Evolutionary conservation across 2,329 filamentous ascomycete species (phyloP), one percentile per base, ranked within the genome.

Genomic region (Boeremia exigua): DNA sequence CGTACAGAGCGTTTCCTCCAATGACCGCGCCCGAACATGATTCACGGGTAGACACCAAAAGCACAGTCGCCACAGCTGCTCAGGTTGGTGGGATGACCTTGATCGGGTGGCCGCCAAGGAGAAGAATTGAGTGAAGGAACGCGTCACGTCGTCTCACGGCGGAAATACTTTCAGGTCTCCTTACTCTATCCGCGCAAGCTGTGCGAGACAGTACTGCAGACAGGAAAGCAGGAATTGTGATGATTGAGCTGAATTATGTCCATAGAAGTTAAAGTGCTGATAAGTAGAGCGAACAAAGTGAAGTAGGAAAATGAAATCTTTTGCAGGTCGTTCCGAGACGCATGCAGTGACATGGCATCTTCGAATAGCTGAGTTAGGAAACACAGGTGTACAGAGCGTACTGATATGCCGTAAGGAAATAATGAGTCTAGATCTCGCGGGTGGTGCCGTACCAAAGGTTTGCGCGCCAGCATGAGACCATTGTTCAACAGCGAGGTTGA

Each of bases 401-500:
- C 53, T 42, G 48, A 56, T 56, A 72, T 72, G 68, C 70, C 69
- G 61, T 65, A 61, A 62, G 48, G 54, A 57, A 59, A 65, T 37
- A 45, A 61, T 56, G 51, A 63, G 61, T 72, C 69, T 71, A 71
- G 56, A 69, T 59, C 57, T 58, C 54, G 56, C 60, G 61, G 57
- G 62, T 61, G 65, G 65, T 51, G 53, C 42, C 53, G 47, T 48
- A 38, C 36, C 47, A 40, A 33, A 56, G 42, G 40, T 30, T 47
- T 34, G 53, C 28, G 53, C 53, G 61, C 67, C 62, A 68, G 68
- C 58, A 68, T 55, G 58, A 62, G 59, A 54, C 68, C 69, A 56
- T 68, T 60, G 59, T 61, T 66, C 66, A 71, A 70, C 68, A 71
- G 68, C 69, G 56, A 60, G 58, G 59, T 63, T 63, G 42, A 52